Percentiles rank a stretch among this genome's conserved stretches.
Conservation (phyloP, 345 rosid species). For the Passiflora organensis region DNA sequence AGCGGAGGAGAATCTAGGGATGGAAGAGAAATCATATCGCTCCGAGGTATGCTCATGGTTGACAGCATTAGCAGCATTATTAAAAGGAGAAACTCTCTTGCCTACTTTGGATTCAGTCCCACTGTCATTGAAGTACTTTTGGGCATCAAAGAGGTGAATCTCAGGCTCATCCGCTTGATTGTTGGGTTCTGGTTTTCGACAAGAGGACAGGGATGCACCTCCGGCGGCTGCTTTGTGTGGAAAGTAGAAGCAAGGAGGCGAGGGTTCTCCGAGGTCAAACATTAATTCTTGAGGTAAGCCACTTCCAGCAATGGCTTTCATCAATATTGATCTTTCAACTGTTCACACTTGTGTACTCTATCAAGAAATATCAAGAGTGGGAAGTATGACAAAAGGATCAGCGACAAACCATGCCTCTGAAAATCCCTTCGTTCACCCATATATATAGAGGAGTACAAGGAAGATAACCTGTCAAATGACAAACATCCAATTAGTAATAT, state of each 20-base stretch:
- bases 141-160: constrained; percentile 68
- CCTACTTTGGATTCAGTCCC: constrained; percentile 20
- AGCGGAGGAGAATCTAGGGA: constrained; percentile 51
- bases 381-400: not conserved
- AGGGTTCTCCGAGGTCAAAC: constrained; percentile 1
- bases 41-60: constrained; percentile 22
- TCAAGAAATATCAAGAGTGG: not conserved
- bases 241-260: constrained; percentile 9
- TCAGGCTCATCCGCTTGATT: constrained; percentile 44
- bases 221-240: constrained; percentile 4
- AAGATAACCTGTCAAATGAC: not conserved
- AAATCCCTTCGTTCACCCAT: not conserved
- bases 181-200: constrained; percentile 13
- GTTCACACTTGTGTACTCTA: not conserved
- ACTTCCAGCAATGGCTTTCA: constrained; percentile 7
- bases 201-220: constrained; percentile 19
- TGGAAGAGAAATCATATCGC: constrained; percentile 12
- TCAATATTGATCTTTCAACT: constrained; percentile 16
- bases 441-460: constrained; percentile 6
- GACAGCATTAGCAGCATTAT: constrained; percentile 4
- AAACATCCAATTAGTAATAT: constrained; percentile 5
- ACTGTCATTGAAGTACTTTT: constrained; percentile 53
- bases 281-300: not conserved
- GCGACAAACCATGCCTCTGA: not conserved
- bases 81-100: constrained; percentile 34